Percentiles rank a stretch among this genome's conserved stretches.
Evolutionary conservation across 2,329 filamentous ascomycete species (phyloP).

Genomic region (Calcarisporium arbuscula): DNA sequence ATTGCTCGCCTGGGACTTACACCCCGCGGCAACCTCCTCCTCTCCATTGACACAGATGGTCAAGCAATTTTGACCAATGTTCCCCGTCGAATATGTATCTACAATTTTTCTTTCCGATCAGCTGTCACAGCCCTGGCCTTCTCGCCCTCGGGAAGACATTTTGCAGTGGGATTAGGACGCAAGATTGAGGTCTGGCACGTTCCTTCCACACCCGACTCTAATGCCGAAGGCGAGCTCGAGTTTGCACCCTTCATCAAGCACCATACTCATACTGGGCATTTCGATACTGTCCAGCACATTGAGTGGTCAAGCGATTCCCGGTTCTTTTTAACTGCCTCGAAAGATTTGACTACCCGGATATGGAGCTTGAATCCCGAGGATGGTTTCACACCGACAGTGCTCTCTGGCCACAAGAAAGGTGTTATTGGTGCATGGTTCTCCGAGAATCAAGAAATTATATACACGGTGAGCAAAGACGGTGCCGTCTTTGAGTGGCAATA

Average conservation of each 20-base stretch:
- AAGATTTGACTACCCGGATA: constrained; percentile 86
- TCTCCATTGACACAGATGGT: constrained; percentile 91
- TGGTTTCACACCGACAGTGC: constrained; percentile 80
- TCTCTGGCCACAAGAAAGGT: constrained; percentile 84
- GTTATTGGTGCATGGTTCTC: constrained; percentile 98
- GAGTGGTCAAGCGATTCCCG: constrained; percentile 95
- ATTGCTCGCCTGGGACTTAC: constrained; percentile 83
- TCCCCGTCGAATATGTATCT: constrained; percentile 74
- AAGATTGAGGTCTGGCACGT: constrained; percentile 95
- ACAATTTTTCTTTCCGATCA: constrained; percentile 93
- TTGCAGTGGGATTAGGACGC: constrained; percentile 80
- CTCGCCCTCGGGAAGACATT: constrained; percentile 83
- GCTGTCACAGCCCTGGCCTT: constrained; percentile 79
- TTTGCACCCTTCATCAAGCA: constrained; percentile 93
- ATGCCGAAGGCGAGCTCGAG: constrained; percentile 74
- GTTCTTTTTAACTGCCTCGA: constrained; percentile 89
- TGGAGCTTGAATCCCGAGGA: constrained; percentile 89
- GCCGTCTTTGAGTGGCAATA: constrained; percentile 94
- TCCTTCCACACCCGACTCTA: constrained; percentile 78
- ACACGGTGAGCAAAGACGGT: constrained; percentile 95
- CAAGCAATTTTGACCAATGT: constrained; percentile 91
- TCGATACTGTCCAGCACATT: constrained; percentile 77
- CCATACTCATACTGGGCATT: constrained; percentile 80
- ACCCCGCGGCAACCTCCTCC: constrained; percentile 82
- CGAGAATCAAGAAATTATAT: constrained; percentile 88